phyloP scores from a whole-genome alignment of 257 asterid genomes.

The Nicotiana attenuata region DNA sequence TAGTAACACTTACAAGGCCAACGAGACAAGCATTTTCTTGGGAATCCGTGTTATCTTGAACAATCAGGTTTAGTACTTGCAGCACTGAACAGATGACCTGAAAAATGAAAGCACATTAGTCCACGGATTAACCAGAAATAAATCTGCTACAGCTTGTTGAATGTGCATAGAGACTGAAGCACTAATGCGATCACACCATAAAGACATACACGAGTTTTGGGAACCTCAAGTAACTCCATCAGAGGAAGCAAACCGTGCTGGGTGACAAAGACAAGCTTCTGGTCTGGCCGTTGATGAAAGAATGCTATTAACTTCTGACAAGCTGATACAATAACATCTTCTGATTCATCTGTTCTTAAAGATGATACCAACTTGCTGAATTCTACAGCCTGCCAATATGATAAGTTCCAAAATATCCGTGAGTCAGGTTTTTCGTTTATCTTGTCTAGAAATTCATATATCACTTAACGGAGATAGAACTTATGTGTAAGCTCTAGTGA shows the following conservation, averaged over 20 bases:
- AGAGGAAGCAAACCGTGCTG: constrained; percentile 97
- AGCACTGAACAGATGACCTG: constrained; percentile 90
- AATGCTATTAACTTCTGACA: constrained; percentile 85
- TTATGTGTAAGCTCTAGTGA: too few species aligned
- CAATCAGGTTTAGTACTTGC: constrained; percentile 85
- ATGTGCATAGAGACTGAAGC: constrained; percentile 1
- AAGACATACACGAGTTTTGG: constrained; percentile 68
- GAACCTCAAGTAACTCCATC: constrained; percentile 92
- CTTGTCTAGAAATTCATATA: background rate
- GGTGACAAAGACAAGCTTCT: constrained; percentile 80
- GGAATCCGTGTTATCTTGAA: constrained; percentile 82
- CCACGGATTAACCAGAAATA: background rate
- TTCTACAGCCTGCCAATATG: constrained; percentile 76
- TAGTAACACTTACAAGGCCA: constrained; percentile 75
- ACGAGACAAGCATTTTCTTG: constrained; percentile 98
- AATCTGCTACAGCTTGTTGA: background rate
- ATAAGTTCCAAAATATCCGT: background rate
- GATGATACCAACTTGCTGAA: constrained; percentile 82
- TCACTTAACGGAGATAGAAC: background rate
- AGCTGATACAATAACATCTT: constrained; percentile 77
- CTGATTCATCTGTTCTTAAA: constrained; percentile 91
- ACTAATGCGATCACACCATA: constrained; percentile 11
- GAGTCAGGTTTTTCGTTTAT: background rate
- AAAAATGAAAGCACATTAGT: constrained; percentile 1
- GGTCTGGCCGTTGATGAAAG: constrained; percentile 87